Evolutionary conservation across 2,329 filamentous ascomycete genomes (phyloP), one percentile per base, ranked within the genome.

Genomic region (Botrytis byssoidea): DNA sequence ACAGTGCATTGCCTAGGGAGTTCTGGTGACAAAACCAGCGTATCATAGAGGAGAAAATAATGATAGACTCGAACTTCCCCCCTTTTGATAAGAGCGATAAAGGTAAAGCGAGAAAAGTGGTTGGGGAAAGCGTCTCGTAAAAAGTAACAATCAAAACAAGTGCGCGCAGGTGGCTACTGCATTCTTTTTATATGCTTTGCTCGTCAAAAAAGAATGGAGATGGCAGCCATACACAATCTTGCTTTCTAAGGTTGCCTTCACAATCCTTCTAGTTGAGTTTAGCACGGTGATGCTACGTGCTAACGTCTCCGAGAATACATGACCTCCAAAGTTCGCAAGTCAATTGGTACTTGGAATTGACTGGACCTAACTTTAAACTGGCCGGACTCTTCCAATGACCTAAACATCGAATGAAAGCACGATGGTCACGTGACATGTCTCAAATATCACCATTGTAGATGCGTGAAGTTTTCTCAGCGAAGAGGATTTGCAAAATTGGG

Each of bases 21-120:
- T 61, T 61, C 55, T 59, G 40, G 44, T 51, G 59, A 71, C 25
- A 18, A 57, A 71, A 55, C 69, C 59, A 32, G 22, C 55, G 68
- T 70, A 61, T 70, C 57, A 61, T n/a, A 37, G 16, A 10, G 18
- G 37, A 64, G 16, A 64, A n/a, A n/a, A 40, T 48, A n/a, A 22
- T 25, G 37, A 46, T 37, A 42, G 40, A 55, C 67, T 57, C 40
- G 40, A 57, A 18, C 32, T 59, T 44, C 29, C 51, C 67, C 67
- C 69, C 29, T 63, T 71, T 71, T 32, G 57, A 71, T 63, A 61
- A 63, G 57, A 14, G 25, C 44, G 57, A 70, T 61, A 70, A 61
- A 35, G 60, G 35, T 9, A 63, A 63, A 40, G 60, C 60, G 60
- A 63, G 37, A 37, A 40, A 42, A 42, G 37, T 40, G 60, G 60